phyloP scores from a whole-genome alignment of 108 stramenopile species.

The Skeletonema tropicum region DNA sequence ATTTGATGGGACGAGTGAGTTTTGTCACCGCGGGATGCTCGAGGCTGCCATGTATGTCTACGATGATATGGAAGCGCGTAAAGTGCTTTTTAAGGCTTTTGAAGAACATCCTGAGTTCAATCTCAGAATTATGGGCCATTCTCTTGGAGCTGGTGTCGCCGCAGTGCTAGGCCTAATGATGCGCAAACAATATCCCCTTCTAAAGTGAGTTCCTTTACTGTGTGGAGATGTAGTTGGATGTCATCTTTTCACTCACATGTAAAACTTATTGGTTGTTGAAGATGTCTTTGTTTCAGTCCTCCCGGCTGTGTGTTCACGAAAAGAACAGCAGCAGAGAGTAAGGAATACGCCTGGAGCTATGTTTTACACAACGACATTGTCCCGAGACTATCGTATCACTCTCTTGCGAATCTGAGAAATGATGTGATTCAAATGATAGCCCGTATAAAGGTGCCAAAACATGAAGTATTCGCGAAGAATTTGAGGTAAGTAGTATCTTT shows the following conservation, averaged over 20 bases:
- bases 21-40: constrained; percentile 86
- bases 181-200: constrained; percentile 61
- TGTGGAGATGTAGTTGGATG: too few relatives aligned
- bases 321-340: constrained; percentile 63
- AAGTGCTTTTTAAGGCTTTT: constrained; percentile 56
- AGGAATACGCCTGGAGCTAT: constrained; percentile 43
- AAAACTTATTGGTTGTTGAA: not conserved
- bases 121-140: constrained; percentile 90
- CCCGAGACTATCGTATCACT: constrained; percentile 73
- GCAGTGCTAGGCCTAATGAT: constrained; percentile 88
- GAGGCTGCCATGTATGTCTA: constrained; percentile 83
- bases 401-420: constrained; percentile 73
- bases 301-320: constrained; percentile 88
- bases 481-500: constrained; percentile 20
- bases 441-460: constrained; percentile 86
- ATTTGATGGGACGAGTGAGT: constrained; percentile 67
- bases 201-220: constrained; percentile 18
- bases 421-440: constrained; percentile 84
- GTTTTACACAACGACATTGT: constrained; percentile 88
- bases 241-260: not conserved
- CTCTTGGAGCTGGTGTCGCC: constrained; percentile 89
- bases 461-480: constrained; percentile 62
- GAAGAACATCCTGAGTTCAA: constrained; percentile 57
- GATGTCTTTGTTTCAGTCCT: constrained; percentile 81
- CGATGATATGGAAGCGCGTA: constrained; percentile 74